Evolutionary conservation across 2,329 filamentous ascomycete species (phyloP), one percentile per base, ranked within the genome.

Genomic region (Cytospora chrysosperma): DNA sequence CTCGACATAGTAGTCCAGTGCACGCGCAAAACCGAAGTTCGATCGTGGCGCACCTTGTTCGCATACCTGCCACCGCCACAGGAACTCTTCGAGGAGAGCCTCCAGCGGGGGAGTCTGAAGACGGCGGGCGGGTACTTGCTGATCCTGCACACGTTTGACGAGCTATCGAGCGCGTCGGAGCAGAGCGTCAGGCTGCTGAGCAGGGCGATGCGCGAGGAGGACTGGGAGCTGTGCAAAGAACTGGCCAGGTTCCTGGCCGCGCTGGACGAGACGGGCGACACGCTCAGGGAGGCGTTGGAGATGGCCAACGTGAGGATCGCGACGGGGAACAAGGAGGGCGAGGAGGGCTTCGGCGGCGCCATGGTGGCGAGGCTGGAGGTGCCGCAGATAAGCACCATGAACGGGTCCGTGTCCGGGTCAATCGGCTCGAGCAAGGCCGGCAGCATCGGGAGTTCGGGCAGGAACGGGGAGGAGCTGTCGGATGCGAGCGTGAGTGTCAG

Each of bases 81-180:
- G 70, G 91, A 95, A 69, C 83, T 99, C 0, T 99, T 99, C 70
- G 94, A 99, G 74, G 92, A 97, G 74, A 94, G 93, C 5, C 79
- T 99, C 12, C 87, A 90, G 68, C 86, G 91, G 62, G 93, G 92
- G 3, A 91, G 89, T 4, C 80, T 99, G 56, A 98, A 98, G 76
- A 99, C 95, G 7, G 96, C 95, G 2, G 94, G 93, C 12, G 95
- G 96, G 0, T 99, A 98, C 75, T 83, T 99, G n/a, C 86, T 99
- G 21, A 91, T 99, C 40, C 81, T 99, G 40, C 94, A 99, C 73
- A 96, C 93, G 0, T 82, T 90, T 63, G 86, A 90, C 68, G 88
- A 91, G 73, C 75, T 90, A 50, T 85, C 82, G 13, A 82, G 87
- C 2, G 89, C 88, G 24, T 88, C 87, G 17, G 88, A 91, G 70